Evolutionary conservation across 176 grass and related monocot species (phyloP).

Genomic region (Raddia guianensis): DNA sequence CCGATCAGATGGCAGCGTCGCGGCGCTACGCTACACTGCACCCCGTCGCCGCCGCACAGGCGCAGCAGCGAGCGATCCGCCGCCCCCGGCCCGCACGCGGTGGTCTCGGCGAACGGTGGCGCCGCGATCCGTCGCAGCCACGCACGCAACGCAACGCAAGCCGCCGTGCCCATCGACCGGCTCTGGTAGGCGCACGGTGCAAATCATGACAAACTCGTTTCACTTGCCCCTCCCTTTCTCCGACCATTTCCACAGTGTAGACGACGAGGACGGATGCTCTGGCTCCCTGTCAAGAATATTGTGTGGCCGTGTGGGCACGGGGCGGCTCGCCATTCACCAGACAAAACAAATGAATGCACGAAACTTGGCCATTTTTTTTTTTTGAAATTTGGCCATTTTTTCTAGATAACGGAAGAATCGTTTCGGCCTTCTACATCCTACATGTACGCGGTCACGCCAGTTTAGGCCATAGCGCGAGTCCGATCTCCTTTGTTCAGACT

Average conservation of each 20-base stretch:
- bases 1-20: neutral
- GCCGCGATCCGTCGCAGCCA: neutral
- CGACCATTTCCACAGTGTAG: neutral
- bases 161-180: neutral
- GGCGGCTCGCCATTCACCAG: no score
- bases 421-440: no score
- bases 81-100: neutral
- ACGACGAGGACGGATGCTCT: neutral
- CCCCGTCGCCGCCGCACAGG: neutral
- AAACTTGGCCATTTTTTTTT: neutral
- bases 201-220: conserved; percentile 28
- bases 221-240: neutral
- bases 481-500: no score
- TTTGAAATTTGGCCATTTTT: no score
- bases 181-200: conserved; percentile 23
- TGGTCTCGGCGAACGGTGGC: neutral
- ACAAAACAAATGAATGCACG: neutral
- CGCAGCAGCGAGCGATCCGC: neutral
- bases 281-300: conserved; percentile 22
- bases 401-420: no score
- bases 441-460: no score
- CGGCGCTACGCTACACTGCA: neutral
- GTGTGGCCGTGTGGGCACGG: conserved; percentile 18
- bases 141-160: neutral
- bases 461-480: no score